Base-by-base conservation (phyloP, 2,329 filamentous ascomycete genomes). In the Trichoderma gracile region DNA sequence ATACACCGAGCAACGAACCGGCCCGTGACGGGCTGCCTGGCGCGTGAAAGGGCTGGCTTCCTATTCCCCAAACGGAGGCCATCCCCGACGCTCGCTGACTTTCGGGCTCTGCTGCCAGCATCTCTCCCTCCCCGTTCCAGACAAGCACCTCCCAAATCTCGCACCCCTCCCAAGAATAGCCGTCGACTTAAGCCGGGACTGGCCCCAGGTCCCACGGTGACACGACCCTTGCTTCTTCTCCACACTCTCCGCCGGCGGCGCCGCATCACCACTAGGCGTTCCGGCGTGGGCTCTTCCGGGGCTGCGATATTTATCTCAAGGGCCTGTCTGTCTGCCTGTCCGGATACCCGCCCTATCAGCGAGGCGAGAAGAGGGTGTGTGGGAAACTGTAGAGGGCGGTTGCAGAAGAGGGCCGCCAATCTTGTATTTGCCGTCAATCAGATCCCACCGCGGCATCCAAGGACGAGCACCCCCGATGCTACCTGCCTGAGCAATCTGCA, bases 131-230 rank as follows among this genome's bases (percentile, higher is more conserved):
- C 33, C 33, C 33, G 1, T 38, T 17, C 14, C 21, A 23, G 10
- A 50, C 47, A 50, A 38, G 33, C 33, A 12, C 33, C 4, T 38
- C 15, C 46, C 46, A 47, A 5, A 30, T 27, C 25, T 7, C n/a
- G 25, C 57, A 43, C 45, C 38, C 57, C 47, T 47, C 38, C 25
- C 58, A 23, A 61, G 46, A 61, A 62, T 62, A 54, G 49, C 58
- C 58, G 58, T 62, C 58, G 58, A 62, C 9, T 62, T 62, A 49
- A 62, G 58, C 58, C 58, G 58, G 58, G n/a, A 46, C 49, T 62
- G 58, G 38, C 19, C 19, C 19, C 10, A 54, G 38, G 58, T 53
- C 49, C 10, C n/a, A 50, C 61, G 61, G 61, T 64, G 61, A 57
- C 53, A 54, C 43, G 23, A 53, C 43, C 62, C 62, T 46, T 25